Evolutionary conservation across 2,329 filamentous ascomycete species (phyloP).

Genomic region (Parafenestella ontariensis): DNA sequence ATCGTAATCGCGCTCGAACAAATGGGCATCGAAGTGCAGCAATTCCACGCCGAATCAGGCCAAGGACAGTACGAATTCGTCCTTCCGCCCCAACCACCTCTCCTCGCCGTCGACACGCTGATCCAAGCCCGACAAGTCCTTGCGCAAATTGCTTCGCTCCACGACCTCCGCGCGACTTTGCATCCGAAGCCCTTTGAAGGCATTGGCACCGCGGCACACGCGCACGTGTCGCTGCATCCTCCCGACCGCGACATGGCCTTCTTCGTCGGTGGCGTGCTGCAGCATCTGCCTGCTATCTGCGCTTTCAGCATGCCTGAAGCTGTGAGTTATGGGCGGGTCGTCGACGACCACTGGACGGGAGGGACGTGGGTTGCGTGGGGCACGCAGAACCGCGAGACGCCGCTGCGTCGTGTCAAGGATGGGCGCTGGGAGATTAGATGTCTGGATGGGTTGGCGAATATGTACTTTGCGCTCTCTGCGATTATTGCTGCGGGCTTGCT

Average conservation of each 20-base stretch:
- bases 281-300: constrained; percentile 69
- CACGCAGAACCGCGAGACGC: constrained; percentile 78
- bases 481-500: constrained; percentile 66
- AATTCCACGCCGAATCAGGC: constrained; percentile 77
- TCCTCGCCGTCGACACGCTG: constrained; percentile 74
- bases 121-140: constrained; percentile 76
- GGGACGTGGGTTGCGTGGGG: constrained; percentile 82
- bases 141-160: constrained; percentile 66
- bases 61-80: constrained; percentile 81
- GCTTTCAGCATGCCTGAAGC: constrained; percentile 73
- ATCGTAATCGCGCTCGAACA: constrained; percentile 67
- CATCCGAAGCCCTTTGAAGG: constrained; percentile 72
- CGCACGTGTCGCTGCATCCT: constrained; percentile 71
- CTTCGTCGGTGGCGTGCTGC: constrained; percentile 72
- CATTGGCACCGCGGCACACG: constrained; percentile 72
- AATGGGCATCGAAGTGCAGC: constrained; percentile 71
- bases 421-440: constrained; percentile 81
- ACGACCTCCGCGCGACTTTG: constrained; percentile 72
- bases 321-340: constrained; percentile 72
- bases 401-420: constrained; percentile 69
- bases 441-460: constrained; percentile 80
- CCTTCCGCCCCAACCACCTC: constrained; percentile 66
- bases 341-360: constrained; percentile 72
- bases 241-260: constrained; percentile 66
- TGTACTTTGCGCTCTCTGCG: constrained; percentile 72